Conservation (phyloP, 192 early-diverging fungal species). For the Backusella liffmaniae region DNA sequence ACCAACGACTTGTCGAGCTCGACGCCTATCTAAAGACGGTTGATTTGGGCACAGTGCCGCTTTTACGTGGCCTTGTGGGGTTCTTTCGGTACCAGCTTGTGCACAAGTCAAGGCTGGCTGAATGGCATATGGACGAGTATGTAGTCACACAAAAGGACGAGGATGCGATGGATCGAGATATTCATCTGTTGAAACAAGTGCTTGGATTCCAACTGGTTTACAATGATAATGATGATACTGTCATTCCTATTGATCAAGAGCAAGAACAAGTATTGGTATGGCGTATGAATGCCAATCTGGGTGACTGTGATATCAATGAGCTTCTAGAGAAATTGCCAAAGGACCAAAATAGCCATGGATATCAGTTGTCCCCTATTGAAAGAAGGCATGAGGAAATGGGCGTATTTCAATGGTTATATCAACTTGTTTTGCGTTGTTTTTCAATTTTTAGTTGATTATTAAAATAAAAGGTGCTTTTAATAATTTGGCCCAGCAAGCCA, state of each 20-base stretch:
- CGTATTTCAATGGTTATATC: not conserved
- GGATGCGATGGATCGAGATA: slow-evolving; percentile 4
- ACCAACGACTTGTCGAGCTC: not conserved
- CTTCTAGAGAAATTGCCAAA: not conserved
- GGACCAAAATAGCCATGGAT: not conserved
- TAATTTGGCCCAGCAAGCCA: not conserved
- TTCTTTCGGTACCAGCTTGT: slow-evolving; percentile 4
- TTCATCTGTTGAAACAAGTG: not conserved
- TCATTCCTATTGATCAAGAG: not conserved
- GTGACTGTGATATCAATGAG: not conserved
- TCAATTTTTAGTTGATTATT: not conserved
- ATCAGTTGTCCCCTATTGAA: not conserved
- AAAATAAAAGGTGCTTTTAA: not conserved
- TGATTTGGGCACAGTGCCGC: slow-evolving; percentile 11
- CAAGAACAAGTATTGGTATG: not conserved
- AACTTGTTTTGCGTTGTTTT: not conserved
- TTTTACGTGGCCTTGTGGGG: slow-evolving; percentile 8
- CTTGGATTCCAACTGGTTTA: slow-evolving; percentile 18
- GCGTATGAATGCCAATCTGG: slow-evolving; percentile 11
- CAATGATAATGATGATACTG: not conserved
- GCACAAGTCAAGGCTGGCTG: not conserved
- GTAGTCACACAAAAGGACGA: slow-evolving; percentile 23
- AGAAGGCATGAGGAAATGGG: not conserved
- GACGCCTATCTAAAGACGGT: not conserved
- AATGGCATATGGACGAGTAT: slow-evolving; percentile 17